A percentile compares a stretch with the other conserved stretches of the same genome.
phyloP scores from a whole-genome alignment of 2,329 filamentous ascomycete genomes.

The Zymoseptoria tritici region DNA sequence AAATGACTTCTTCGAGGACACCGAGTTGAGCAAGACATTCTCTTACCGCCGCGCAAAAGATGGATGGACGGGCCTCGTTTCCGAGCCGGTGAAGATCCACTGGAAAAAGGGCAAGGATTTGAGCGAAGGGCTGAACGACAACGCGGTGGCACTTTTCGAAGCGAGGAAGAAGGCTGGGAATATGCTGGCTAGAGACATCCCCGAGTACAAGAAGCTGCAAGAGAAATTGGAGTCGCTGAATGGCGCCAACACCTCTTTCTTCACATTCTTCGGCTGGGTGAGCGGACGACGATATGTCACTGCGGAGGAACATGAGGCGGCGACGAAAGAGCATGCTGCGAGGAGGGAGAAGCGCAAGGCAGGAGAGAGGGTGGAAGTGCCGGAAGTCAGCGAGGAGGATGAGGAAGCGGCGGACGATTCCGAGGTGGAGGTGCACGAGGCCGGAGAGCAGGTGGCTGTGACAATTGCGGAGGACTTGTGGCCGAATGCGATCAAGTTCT shows the following conservation, averaged over 20 bases:
- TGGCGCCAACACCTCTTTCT: constrained; percentile 61
- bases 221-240: constrained; percentile 43
- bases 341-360: constrained; percentile 42
- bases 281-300: constrained; percentile 58
- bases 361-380: constrained; percentile 30
- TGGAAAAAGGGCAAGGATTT: constrained; percentile 75
- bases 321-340: constrained; percentile 54
- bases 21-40: constrained; percentile 81
- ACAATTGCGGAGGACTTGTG: constrained; percentile 80
- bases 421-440: constrained; percentile 77
- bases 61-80: constrained; percentile 70
- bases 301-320: constrained; percentile 62
- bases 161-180: constrained; percentile 48
- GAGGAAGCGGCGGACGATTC: constrained; percentile 56
- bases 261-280: constrained; percentile 76
- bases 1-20: constrained; percentile 77
- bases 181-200: constrained; percentile 39
- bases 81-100: constrained; percentile 77
- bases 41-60: constrained; percentile 67
- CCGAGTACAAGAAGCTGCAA: constrained; percentile 49
- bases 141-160: constrained; percentile 62
- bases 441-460: constrained; percentile 74
- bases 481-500: constrained; percentile 83
- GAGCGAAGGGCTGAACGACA: constrained; percentile 69
- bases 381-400: constrained; percentile 40